Evolutionary conservation across 2,329 filamentous ascomycete species (phyloP), one percentile per base, ranked within the genome.

Genomic region (Epichloe baconii): DNA sequence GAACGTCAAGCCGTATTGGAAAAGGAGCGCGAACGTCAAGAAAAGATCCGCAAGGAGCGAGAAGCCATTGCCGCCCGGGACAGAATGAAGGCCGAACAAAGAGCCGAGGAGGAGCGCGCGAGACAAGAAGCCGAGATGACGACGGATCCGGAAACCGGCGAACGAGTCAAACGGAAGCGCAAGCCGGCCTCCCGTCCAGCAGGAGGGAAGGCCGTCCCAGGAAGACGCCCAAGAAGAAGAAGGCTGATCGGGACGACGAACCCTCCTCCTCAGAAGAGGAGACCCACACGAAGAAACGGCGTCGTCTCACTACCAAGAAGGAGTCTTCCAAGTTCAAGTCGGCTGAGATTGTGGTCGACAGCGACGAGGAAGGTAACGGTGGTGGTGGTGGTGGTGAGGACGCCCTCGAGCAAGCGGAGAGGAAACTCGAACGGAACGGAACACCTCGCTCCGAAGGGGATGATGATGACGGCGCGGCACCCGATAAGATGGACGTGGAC

Each of bases 31-130:
- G 86, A 91, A 64, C 77, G 83, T 51, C 84, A 88, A 59, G 81
- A 85, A 54, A 87, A 88, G 69, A 84, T 97, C 56, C 79, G 82
- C n/a, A 87, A 88, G 62, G 90, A 97, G 65, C 83, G 91, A 53
- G 82, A 87, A 58, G 80, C 79, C 59, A 90, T 97, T 62, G 76
- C 83, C 17, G 86, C 89, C 53, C 78, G 82, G 44, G 85, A 95
- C 62, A 78, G 86, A 49, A 76, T 80, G 56, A 72, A 88, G 46
- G 86, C 88, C 23, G 82, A 85, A 59, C 75, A 81, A 74, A 83
- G 65, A 50, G 64, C 62, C 2, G 61, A 67, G 45, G 65, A 67
- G 52, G 64, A 67, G 52, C 62, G 62, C 8, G 52, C 52, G 37
- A 63, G 60, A 15, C 47, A 56, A 57, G 85, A 85, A 46, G 88